Evolutionary conservation across 2,329 filamentous ascomycete species (phyloP).

Genomic region (Pestalotiopsis sp.): DNA sequence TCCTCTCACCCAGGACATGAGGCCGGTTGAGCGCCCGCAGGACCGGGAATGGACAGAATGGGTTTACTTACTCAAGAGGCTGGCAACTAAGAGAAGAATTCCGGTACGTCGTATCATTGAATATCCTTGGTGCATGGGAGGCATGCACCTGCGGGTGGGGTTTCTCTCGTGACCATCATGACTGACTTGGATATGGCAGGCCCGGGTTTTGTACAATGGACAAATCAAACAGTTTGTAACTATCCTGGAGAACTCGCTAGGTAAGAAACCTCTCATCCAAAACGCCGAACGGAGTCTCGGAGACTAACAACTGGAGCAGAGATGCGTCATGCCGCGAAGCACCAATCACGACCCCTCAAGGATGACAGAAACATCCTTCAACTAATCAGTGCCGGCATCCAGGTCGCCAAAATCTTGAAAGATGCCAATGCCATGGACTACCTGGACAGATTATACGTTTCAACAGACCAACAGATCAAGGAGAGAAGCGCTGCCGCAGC

Average conservation of each 20-base stretch:
- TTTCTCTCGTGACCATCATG: neutral
- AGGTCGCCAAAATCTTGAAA: constrained; percentile 86
- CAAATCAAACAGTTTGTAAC: constrained; percentile 93
- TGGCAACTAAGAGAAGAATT: constrained; percentile 73
- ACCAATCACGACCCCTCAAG: constrained; percentile 81
- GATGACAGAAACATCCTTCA: constrained; percentile 89
- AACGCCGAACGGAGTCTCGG: neutral
- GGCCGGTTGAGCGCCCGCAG: constrained; percentile 32
- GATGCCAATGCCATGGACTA: constrained; percentile 84
- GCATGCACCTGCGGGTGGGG: neutral
- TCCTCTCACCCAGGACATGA: constrained; percentile 67
- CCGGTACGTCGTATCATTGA: neutral
- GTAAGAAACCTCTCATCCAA: constrained; percentile 51
- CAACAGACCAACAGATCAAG: constrained; percentile 79
- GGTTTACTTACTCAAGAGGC: constrained; percentile 83
- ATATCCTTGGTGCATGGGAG: neutral
- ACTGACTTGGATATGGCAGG: constrained; percentile 31
- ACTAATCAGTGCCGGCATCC: constrained; percentile 83
- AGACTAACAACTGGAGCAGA: constrained; percentile 2
- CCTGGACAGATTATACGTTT: constrained; percentile 79
- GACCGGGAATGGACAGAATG: constrained; percentile 82
- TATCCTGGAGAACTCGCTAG: constrained; percentile 83
- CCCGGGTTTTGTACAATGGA: constrained; percentile 81
- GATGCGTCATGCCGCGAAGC: constrained; percentile 76
- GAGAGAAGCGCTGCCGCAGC: constrained; percentile 56